Conservation (phyloP, 257 asterid genomes). For the Rhazya stricta region DNA sequence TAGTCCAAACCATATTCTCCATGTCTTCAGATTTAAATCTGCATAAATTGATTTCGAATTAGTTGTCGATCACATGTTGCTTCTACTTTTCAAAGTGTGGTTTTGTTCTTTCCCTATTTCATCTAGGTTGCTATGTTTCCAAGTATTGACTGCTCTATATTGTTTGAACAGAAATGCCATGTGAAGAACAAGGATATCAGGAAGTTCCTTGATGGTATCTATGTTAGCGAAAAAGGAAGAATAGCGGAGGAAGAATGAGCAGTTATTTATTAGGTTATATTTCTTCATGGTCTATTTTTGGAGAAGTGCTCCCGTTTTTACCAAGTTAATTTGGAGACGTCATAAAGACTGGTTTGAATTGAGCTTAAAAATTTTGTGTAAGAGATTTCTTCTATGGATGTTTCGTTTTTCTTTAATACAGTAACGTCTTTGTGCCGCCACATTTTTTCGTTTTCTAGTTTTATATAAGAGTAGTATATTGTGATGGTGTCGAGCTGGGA, state of each 20-base stretch:
- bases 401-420: not conserved
- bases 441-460: not conserved
- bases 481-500: too few species aligned
- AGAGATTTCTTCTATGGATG: not conserved
- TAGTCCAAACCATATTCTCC: too few species aligned
- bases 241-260: conserved; percentile 55
- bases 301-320: not conserved
- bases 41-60: too few species aligned
- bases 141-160: not conserved
- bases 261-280: conserved; percentile 4
- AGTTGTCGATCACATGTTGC: too few species aligned
- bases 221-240: conserved; percentile 76
- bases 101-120: not conserved
- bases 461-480: not conserved
- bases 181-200: conserved; percentile 84
- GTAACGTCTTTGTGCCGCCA: not conserved
- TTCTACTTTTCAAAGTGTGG: too few species aligned
- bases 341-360: not conserved
- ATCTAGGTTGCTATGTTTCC: not conserved
- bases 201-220: conserved; percentile 81
- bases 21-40: too few species aligned
- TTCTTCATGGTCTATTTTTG: conserved; percentile 15
- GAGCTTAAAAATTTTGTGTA: conserved; percentile 7
- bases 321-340: conserved; percentile 14
- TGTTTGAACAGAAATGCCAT: conserved; percentile 59